Percentiles rank a stretch among this genome's conserved stretches.
Evolutionary conservation across 148 eudicot species (phyloP).

Genomic region (Mesembryanthemum crystallinum): DNA sequence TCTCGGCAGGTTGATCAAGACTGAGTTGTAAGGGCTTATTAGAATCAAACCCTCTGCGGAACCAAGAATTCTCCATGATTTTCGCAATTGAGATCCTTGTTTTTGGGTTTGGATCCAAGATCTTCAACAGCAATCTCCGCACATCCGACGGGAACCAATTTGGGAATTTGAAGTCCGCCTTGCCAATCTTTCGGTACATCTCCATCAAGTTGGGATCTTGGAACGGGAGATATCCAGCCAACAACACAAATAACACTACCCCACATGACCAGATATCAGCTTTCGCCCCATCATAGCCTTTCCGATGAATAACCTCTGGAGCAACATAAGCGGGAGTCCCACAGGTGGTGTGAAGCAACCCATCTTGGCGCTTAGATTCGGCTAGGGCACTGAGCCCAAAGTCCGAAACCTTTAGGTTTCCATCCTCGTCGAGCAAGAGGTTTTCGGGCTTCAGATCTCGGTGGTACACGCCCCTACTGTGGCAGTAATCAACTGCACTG

Average conservation of each 20-base stretch:
- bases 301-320: conserved; percentile 46
- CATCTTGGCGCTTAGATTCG: conserved; percentile 41
- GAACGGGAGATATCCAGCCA: conserved; percentile 50
- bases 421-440: conserved; percentile 44
- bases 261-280: conserved; percentile 61
- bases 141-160: conserved; percentile 41
- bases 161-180: conserved; percentile 46
- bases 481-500: conserved; percentile 51
- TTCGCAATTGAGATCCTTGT: conserved; percentile 40
- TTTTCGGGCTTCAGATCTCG: conserved; percentile 51
- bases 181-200: conserved; percentile 49
- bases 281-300: conserved; percentile 53
- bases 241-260: conserved; percentile 41
- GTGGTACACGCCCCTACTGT: conserved; percentile 51
- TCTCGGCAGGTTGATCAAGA: conserved; percentile 6
- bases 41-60: conserved; percentile 32
- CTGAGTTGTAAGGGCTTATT: conserved; percentile 16
- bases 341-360: conserved; percentile 50
- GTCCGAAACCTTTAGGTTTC: conserved; percentile 43
- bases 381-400: conserved; percentile 50
- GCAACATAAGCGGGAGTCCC: conserved; percentile 61
- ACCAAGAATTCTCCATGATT: conserved; percentile 51
- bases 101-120: conserved; percentile 44
- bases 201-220: conserved; percentile 45
- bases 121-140: conserved; percentile 34